Evolutionary conservation across 2,329 filamentous ascomycete species (phyloP).

Genomic region (Nothopassalora personata): DNA sequence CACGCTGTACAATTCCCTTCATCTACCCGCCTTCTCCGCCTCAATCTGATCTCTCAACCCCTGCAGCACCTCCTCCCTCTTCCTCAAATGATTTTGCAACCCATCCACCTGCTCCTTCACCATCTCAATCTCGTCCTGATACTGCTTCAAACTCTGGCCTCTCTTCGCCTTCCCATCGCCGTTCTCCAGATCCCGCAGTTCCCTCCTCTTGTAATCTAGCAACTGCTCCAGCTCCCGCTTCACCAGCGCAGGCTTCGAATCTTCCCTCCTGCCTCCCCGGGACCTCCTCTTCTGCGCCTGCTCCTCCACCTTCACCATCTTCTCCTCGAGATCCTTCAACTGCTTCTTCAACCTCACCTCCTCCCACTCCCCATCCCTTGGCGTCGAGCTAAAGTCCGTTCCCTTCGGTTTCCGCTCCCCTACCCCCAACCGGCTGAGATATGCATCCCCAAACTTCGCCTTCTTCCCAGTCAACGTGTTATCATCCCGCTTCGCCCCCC

Average conservation of each 20-base stretch:
- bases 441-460: conserved; percentile 95
- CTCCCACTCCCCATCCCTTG: conserved; percentile 91
- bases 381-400: conserved; percentile 82
- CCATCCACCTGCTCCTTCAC: conserved; percentile 95
- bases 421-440: conserved; percentile 79
- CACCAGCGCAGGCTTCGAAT: conserved; percentile 81
- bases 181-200: conserved; percentile 68
- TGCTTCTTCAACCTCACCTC: conserved; percentile 93
- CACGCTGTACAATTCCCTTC: not conserved
- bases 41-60: conserved; percentile 79
- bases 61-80: conserved; percentile 68
- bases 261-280: conserved; percentile 48
- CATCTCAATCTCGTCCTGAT: conserved; percentile 78
- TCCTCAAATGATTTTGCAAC: conserved; percentile 73
- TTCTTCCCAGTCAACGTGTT: conserved; percentile 81
- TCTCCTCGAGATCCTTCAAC: conserved; percentile 79
- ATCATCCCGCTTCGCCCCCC: conserved; percentile 74
- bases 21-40: conserved; percentile 51
- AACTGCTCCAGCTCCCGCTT: conserved; percentile 92
- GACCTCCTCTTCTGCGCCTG: conserved; percentile 49
- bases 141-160: conserved; percentile 67
- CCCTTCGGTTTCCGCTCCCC: conserved; percentile 71
- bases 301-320: conserved; percentile 77
- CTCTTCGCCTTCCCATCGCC: conserved; percentile 63
- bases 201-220: conserved; percentile 86